Evolutionary conservation across 768 basidiomycete genomes (phyloP).

Genomic region (Macrocybe gigantea): DNA sequence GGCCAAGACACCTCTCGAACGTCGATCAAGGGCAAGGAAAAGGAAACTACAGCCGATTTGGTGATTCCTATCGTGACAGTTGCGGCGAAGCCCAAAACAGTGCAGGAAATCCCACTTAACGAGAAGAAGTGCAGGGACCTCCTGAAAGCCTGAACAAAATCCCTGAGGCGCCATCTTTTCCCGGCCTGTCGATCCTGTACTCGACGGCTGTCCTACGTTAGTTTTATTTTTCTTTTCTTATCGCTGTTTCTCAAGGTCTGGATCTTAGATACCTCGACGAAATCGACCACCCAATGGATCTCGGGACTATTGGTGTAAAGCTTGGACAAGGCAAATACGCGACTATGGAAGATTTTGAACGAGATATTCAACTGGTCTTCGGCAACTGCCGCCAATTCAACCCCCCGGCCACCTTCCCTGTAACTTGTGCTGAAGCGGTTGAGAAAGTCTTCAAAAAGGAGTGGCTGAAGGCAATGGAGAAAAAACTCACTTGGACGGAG

Average conservation of each 20-base stretch:
- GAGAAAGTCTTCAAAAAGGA: slow-evolving; percentile 79
- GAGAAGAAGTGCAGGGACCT: slow-evolving; percentile 81
- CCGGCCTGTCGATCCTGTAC: slow-evolving; percentile 76
- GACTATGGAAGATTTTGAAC: slow-evolving; percentile 77
- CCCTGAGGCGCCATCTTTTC: slow-evolving; percentile 68
- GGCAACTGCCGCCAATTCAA: slow-evolving; percentile 93
- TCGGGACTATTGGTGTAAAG: slow-evolving; percentile 72
- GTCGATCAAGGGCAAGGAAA: slow-evolving; percentile 73
- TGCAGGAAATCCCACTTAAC: slow-evolving; percentile 49
- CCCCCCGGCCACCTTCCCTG: slow-evolving; percentile 70
- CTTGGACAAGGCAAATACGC: slow-evolving; percentile 62
- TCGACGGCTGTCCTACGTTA: slow-evolving; percentile 88
- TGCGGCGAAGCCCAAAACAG: slow-evolving; percentile 23
- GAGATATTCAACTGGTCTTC: slow-evolving; percentile 79
- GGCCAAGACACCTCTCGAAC: slow-evolving; percentile 27
- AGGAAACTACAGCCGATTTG: slow-evolving; percentile 34
- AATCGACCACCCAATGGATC: slow-evolving; percentile 91
- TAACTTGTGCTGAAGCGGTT: slow-evolving; percentile 62
- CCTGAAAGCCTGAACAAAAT: slow-evolving; percentile 53
- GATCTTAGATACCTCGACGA: slow-evolving; percentile 81
- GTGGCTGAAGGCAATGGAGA: slow-evolving; percentile 75
- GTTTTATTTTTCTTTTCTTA: slow-evolving; percentile 20
- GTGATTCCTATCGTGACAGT: slow-evolving; percentile 30
- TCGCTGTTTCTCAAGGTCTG: slow-evolving; percentile 5
- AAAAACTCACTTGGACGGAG: slow-evolving; percentile 70